A percentile compares a stretch with the other conserved stretches of the same genome.
These are phyloP conservation scores for Naganishia antarctica DNA, from an alignment of 768 basidiomycete genomes.

Conservation along the genomic window DNA sequence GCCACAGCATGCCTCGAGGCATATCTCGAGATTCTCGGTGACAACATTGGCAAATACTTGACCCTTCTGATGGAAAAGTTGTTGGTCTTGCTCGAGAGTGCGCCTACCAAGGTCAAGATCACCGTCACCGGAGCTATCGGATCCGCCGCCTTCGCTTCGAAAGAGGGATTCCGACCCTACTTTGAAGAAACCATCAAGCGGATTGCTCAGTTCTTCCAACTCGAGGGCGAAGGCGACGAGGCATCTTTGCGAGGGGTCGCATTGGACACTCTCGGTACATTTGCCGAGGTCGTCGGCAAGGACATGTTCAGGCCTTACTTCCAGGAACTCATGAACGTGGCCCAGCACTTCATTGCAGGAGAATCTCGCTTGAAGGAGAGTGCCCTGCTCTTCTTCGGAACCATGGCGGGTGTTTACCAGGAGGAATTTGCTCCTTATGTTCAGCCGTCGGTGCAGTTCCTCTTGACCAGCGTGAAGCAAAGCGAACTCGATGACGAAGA, in stretches of 20 bases:
- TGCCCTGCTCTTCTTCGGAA: constrained; percentile 95
- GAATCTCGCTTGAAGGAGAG: constrained; percentile 81
- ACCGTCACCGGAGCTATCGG: constrained; percentile 97
- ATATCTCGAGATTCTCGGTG: constrained; percentile 81
- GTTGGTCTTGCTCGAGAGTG: constrained; percentile 74
- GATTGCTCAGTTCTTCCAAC: constrained; percentile 78
- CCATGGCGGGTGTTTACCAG: constrained; percentile 94
- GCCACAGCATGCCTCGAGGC: constrained; percentile 98
- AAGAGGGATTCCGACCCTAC: constrained; percentile 83
- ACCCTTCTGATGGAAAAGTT: constrained; percentile 91
- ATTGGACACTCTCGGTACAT: constrained; percentile 98
- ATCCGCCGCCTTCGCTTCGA: constrained; percentile 93
- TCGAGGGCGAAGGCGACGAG: constrained; percentile 81
- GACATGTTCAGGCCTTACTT: constrained; percentile 94
- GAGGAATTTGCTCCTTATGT: constrained; percentile 89
- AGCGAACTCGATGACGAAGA: constrained; percentile 66
- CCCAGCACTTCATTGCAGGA: constrained; percentile 81
- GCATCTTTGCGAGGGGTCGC: constrained; percentile 91
- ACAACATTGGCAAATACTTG: constrained; percentile 87
- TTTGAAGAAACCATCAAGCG: constrained; percentile 86
- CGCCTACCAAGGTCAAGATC: constrained; percentile 79
- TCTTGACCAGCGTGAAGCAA: constrained; percentile 77
- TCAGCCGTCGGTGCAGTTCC: constrained; percentile 74
- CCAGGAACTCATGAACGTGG: constrained; percentile 90
- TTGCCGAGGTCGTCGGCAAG: constrained; percentile 92